phyloP scores from a whole-genome alignment of 306 rosid species.

The Fagus sylvatica region DNA sequence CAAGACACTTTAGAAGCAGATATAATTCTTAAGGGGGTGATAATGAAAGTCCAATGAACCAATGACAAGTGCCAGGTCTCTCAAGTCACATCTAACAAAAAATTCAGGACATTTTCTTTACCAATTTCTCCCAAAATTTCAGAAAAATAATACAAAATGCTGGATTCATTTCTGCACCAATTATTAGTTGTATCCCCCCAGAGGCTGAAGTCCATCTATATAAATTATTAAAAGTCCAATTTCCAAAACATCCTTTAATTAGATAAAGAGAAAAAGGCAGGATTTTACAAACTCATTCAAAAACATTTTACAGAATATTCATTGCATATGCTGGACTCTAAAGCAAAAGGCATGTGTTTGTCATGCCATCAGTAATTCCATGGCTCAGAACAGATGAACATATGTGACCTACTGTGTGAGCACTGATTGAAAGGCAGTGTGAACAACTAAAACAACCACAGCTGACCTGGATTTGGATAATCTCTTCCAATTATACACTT shows the following conservation, averaged over 20 bases:
- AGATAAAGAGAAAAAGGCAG: neutral
- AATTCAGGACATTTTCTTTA: no score
- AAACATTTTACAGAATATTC: neutral
- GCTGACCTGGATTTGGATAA: conserved; percentile 85
- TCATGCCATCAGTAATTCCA: neutral
- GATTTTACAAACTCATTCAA: neutral
- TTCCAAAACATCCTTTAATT: no score
- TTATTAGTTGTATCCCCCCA: no score
- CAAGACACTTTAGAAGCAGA: neutral
- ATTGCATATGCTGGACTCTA: neutral
- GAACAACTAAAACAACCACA: neutral
- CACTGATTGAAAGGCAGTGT: neutral
- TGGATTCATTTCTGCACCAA: no score
- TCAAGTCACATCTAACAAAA: no score
- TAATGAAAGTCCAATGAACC: neutral
- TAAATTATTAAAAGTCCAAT: no score
- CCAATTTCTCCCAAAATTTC: no score
- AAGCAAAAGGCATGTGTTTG: neutral
- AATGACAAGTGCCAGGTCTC: neutral
- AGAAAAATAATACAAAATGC: no score
- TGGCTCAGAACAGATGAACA: neutral
- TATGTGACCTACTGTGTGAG: neutral
- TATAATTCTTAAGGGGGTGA: neutral
- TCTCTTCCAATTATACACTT: conserved; percentile 90
- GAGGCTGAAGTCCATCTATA: no score